Evolutionary conservation across 345 rosid genomes (phyloP).

Genomic region (Streptanthus diversifolius): DNA sequence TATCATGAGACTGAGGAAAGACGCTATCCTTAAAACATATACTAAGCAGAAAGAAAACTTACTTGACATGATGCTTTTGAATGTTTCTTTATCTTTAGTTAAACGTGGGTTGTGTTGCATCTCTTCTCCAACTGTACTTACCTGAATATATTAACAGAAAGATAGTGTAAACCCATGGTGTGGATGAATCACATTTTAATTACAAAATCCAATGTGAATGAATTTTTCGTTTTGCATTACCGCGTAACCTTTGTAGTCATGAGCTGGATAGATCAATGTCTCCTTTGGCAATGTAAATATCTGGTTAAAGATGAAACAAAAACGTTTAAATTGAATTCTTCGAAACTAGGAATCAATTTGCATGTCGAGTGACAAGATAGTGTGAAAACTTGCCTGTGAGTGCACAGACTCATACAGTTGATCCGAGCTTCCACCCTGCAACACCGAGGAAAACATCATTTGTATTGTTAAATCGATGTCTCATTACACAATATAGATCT

Average conservation of each 20-base stretch:
- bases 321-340: background rate
- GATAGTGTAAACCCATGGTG: background rate
- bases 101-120: slow-evolving; percentile 68
- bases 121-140: slow-evolving; percentile 94
- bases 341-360: background rate
- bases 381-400: slow-evolving; percentile 63
- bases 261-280: slow-evolving; percentile 83
- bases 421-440: slow-evolving; percentile 83
- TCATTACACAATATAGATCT: background rate
- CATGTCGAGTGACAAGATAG: background rate
- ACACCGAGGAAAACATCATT: background rate
- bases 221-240: slow-evolving; percentile 38
- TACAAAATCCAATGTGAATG: background rate
- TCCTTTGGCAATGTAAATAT: slow-evolving; percentile 83
- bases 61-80: slow-evolving; percentile 81
- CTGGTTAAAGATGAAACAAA: slow-evolving; percentile 38
- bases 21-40: background rate
- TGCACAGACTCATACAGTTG: slow-evolving; percentile 87
- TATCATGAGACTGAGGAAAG: background rate
- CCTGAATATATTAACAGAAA: slow-evolving; percentile 44
- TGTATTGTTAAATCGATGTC: background rate
- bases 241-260: slow-evolving; percentile 86
- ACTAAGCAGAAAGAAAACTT: slow-evolving; percentile 31
- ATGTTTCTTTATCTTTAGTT: slow-evolving; percentile 81
- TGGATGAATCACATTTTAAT: background rate